Evolutionary conservation across 805 yeast species (phyloP).

Genomic region (Priceomyces medius): DNA sequence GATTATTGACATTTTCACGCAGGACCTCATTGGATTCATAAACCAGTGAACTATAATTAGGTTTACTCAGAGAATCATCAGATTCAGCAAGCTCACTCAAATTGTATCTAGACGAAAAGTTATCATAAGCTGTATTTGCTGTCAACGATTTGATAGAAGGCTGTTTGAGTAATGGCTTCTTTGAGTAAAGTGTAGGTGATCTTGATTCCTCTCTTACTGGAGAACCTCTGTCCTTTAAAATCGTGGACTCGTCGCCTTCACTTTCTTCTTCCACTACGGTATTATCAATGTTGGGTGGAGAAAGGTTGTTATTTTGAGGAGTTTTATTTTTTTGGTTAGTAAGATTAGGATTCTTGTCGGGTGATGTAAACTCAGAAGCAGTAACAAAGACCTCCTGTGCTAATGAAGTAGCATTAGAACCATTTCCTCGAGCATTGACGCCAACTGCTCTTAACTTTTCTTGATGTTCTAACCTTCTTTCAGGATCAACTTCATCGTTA

Average conservation of each 20-base stretch:
- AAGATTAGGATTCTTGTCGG: constrained; percentile 3
- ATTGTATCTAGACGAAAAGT: constrained; percentile 19
- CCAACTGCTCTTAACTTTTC: constrained; percentile 18
- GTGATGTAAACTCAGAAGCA: constrained; percentile 19
- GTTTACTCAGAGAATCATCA: not conserved
- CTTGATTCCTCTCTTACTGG: constrained; percentile 4
- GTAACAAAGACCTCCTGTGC: constrained; percentile 24
- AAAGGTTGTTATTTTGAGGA: not conserved
- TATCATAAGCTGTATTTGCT: constrained; percentile 37
- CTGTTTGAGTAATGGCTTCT: constrained; percentile 13
- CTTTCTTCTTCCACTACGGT: constrained; percentile 3
- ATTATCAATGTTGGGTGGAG: constrained; percentile 1
- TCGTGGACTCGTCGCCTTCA: not conserved
- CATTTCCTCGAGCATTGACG: constrained; percentile 11
- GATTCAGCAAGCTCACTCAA: not conserved
- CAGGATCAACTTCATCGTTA: constrained; percentile 13
- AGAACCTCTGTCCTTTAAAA: constrained; percentile 10
- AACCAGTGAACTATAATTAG: not conserved
- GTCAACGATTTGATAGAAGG: constrained; percentile 25
- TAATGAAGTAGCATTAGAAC: constrained; percentile 11
- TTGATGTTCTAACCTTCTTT: constrained; percentile 9
- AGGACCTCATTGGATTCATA: not conserved
- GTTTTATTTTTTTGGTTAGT: not conserved
- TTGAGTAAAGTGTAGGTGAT: constrained; percentile 4
- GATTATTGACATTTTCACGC: not conserved